Percentiles rank a stretch among this genome's conserved stretches.
Evolutionary conservation across 2,329 filamentous ascomycete genomes (phyloP).

Genomic region (Thielaviopsis ethacetica): DNA sequence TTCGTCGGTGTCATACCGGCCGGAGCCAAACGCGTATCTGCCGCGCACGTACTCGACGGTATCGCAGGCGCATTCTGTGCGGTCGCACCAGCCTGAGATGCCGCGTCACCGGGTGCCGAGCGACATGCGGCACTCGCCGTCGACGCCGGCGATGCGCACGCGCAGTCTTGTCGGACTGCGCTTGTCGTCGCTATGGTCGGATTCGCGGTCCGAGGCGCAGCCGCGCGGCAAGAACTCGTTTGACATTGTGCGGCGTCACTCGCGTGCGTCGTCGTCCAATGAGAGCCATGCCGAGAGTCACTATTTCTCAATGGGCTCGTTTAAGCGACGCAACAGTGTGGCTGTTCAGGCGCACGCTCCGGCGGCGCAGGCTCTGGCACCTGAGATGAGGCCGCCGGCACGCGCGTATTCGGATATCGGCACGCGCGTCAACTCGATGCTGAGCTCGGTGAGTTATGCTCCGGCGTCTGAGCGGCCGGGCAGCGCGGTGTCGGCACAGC

Average conservation of each 20-base stretch:
- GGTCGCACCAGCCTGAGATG: not conserved
- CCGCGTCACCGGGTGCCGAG: not conserved
- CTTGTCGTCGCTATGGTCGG: slow-evolving; percentile 7
- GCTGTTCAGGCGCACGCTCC: too few relatives aligned
- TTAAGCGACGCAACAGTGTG: too few relatives aligned
- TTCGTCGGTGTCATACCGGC: not conserved
- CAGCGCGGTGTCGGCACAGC: slow-evolving; percentile 8
- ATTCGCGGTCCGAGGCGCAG: not conserved
- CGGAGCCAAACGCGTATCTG: not conserved
- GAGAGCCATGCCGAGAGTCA: not conserved
- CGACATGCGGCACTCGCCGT: not conserved
- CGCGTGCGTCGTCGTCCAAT: slow-evolving; percentile 1
- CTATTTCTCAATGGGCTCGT: too few relatives aligned
- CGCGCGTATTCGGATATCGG: slow-evolving; percentile 15
- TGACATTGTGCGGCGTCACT: slow-evolving; percentile 11
- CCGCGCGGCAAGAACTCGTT: slow-evolving; percentile 15
- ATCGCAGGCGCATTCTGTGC: not conserved
- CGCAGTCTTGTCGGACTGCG: slow-evolving; percentile 17
- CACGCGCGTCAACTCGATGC: not conserved
- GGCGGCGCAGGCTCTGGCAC: too few relatives aligned
- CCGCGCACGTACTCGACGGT: slow-evolving; percentile 1
- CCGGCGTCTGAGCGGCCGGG: too few relatives aligned
- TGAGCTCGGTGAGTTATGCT: not conserved
- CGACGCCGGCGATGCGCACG: slow-evolving; percentile 20
- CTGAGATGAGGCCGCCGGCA: not conserved